These are phyloP conservation scores for Eucalyptus polyanthemos DNA, from an alignment of 345 rosid species.

Conservation along the genomic window DNA sequence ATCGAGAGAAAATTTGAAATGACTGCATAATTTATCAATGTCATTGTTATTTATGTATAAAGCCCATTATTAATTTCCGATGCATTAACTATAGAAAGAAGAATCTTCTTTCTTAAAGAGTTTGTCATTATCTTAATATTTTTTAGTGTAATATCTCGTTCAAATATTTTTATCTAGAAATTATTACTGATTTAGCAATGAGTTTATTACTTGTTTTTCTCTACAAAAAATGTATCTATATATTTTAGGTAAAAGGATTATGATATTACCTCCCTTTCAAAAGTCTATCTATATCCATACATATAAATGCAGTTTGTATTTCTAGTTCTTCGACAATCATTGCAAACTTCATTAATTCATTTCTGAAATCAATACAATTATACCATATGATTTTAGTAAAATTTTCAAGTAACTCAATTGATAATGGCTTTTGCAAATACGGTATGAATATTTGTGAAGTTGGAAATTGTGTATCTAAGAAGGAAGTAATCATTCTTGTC, in stretches of 20 bases:
- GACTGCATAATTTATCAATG: not conserved
- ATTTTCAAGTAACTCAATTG: not conserved
- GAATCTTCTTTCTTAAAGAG: not conserved
- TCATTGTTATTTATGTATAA: not conserved
- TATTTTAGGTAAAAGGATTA: not conserved
- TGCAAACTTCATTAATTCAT: not conserved
- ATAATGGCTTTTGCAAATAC: not conserved
- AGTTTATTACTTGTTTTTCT: not conserved
- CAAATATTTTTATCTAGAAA: not conserved
- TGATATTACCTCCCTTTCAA: not conserved
- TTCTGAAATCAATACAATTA: not conserved
- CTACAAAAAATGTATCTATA: not conserved
- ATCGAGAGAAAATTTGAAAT: not conserved
- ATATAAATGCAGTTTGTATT: not conserved
- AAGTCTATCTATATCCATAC: not conserved
- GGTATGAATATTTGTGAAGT: not conserved
- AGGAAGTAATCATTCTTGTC: not conserved
- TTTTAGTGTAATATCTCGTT: not conserved
- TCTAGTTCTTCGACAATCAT: not conserved
- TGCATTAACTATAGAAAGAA: not conserved
- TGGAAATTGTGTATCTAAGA: not conserved
- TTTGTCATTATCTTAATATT: not conserved
- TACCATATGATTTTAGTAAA: not conserved
- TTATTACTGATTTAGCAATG: not conserved
- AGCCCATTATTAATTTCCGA: not conserved